A percentile compares a stretch with the other conserved stretches of the same genome.
phyloP scores from a whole-genome alignment of 768 basidiomycete genomes.

The Suillus subluteus region DNA sequence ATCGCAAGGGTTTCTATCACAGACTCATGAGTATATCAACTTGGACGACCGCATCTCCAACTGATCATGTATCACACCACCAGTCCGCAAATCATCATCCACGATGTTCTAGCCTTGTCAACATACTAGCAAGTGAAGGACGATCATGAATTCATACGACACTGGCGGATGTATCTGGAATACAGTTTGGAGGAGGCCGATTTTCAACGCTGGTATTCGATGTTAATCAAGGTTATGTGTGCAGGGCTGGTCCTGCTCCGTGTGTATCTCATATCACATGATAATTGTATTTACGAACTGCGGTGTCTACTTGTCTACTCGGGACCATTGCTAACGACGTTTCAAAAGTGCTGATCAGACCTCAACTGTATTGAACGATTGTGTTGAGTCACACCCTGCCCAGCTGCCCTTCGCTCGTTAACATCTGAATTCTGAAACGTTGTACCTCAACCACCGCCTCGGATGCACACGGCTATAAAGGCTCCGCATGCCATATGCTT shows the following conservation, averaged over 20 bases:
- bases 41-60: too few relatives aligned
- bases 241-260: background rate
- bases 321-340: background rate
- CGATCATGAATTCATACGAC: background rate
- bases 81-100: conserved; percentile 5
- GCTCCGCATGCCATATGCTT: background rate
- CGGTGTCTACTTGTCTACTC: background rate
- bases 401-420: too few relatives aligned
- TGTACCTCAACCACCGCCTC: background rate
- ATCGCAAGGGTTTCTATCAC: too few relatives aligned
- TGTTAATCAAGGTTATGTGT: background rate
- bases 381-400: too few relatives aligned
- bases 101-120: conserved; percentile 7
- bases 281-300: background rate
- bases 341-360: background rate
- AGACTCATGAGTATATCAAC: background rate
- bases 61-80: background rate
- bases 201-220: too few relatives aligned
- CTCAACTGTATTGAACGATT: too few relatives aligned
- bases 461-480: background rate
- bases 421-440: background rate
- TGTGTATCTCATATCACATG: background rate
- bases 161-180: background rate
- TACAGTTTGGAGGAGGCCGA: background rate
- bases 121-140: conserved; percentile 3